These are phyloP conservation scores for Thalassia testudinum DNA, from an alignment of 116 monocot genomes.

Conservation along the genomic window DNA sequence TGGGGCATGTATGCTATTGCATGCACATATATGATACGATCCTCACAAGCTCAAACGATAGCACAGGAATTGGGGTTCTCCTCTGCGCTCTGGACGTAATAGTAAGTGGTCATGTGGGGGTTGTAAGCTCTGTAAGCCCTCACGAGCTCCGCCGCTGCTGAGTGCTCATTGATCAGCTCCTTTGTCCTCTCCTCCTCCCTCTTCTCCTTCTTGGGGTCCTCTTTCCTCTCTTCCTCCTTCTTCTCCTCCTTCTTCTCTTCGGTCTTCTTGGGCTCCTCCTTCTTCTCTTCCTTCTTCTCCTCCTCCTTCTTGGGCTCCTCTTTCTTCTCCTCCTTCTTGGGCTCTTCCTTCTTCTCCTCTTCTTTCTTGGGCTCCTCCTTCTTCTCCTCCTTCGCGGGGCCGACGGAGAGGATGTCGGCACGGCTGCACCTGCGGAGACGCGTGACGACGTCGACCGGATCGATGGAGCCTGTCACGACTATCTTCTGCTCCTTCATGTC, in stretches of 20 bases:
- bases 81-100: conserved; percentile 38
- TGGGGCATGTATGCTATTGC: too few relatives aligned
- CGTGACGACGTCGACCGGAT: conserved; percentile 43
- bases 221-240: conserved; percentile 5
- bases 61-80: conserved; percentile 60
- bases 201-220: conserved; percentile 1
- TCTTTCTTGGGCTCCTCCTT: conserved; percentile 20
- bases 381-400: conserved; percentile 26
- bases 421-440: conserved; percentile 40
- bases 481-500: conserved; percentile 64
- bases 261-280: conserved; percentile 8
- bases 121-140: conserved; percentile 32
- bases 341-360: conserved; percentile 10
- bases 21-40: too few relatives aligned
- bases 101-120: conserved; percentile 27
- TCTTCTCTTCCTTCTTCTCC: conserved; percentile 12
- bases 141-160: conserved; percentile 11
- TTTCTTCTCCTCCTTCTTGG: conserved; percentile 15
- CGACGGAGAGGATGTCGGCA: conserved; percentile 27
- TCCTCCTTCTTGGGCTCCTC: conserved; percentile 21
- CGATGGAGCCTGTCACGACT: conserved; percentile 42
- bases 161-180: neutral
- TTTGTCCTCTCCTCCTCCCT: neutral
- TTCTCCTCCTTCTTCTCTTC: conserved; percentile 22
- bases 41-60: conserved; percentile 10